These are phyloP conservation scores for Bryum argenteum DNA, from an alignment of 225 moss, liverwort and hornwort genomes.

Conservation along the genomic window DNA sequence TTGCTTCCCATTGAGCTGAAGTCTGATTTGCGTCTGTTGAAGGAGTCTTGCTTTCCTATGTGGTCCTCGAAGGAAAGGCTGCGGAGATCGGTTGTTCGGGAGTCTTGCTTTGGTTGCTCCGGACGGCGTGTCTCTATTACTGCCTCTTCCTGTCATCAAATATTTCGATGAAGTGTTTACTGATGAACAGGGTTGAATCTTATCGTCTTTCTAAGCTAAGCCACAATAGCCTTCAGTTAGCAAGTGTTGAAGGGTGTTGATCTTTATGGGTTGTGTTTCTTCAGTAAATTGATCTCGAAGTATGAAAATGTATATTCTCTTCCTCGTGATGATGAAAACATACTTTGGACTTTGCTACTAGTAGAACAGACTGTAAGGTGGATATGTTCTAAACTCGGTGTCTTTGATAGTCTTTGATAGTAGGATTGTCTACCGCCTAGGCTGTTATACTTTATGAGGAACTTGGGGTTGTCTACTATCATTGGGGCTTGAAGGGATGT, in stretches of 20 bases:
- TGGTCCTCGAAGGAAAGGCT: slow-evolving; percentile 85
- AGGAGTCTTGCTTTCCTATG: slow-evolving; percentile 56
- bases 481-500: neutral
- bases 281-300: neutral
- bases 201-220: too few relatives aligned
- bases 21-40: slow-evolving; percentile 78
- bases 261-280: too few relatives aligned
- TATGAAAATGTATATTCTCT: too few relatives aligned
- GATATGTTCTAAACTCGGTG: too few relatives aligned
- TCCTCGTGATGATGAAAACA: too few relatives aligned
- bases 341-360: too few relatives aligned
- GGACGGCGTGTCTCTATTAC: slow-evolving; percentile 52
- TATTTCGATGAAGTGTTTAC: too few relatives aligned
- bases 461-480: neutral
- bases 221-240: neutral
- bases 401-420: too few relatives aligned
- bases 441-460: too few relatives aligned
- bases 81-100: slow-evolving; percentile 49
- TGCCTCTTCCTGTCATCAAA: slow-evolving; percentile 38
- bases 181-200: too few relatives aligned
- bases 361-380: too few relatives aligned
- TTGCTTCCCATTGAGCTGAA: slow-evolving; percentile 64
- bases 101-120: slow-evolving; percentile 40
- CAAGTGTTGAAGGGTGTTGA: neutral
- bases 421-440: too few relatives aligned